Base-by-base conservation (phyloP, 768 basidiomycete species). In the Panaeolus papilionaceus region DNA sequence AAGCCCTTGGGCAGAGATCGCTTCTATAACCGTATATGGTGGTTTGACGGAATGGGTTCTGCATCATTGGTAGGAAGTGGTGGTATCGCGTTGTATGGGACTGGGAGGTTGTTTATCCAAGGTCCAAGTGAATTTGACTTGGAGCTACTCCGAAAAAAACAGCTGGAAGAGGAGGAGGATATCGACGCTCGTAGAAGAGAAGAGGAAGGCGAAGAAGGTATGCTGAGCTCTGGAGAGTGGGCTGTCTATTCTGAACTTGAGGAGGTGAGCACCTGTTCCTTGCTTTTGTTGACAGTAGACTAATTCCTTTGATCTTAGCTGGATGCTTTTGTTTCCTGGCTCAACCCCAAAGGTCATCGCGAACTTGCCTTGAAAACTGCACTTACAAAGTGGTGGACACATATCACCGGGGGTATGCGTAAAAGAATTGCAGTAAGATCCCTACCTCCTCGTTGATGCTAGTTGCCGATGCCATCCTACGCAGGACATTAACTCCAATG, bases 21-120 rank as follows among this genome's bases (percentile, higher is more conserved):
- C 64, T 99, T 98, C 79, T 92, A 93, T 74, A 97, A 98, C 76
- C 89, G 94, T 38, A 84, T 98, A 67, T 99, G 97, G 97, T 99
- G 97, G 97, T 94, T 98, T 75, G 97, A 99, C 78, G 97, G 97
- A 10, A 87, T 96, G 85, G 97, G 97, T 7, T 89, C 91, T 5
- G 91, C 90, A 61, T 89, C 91, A 54, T 79, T 97, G 64, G 82
- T 95, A 66, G 91, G 90, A 45, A 89, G 88, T 70, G 93, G 93
- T 16, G 93, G 92, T 3, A 86, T 89, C 37, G 86, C 91, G 37
- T 86, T 91, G 76, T 97, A 94, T 74, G 95, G 95, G 10, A 90
- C 95, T 20, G 98, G 96, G 5, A 83, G 97, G 64, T 75, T 99
- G 61, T 98, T 98, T 76, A 79, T 99, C 37, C 98, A 99, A 78